Evolutionary conservation across 2,329 filamentous ascomycete species (phyloP).

Genomic region (Hawksworthiomyces lignivorus): DNA sequence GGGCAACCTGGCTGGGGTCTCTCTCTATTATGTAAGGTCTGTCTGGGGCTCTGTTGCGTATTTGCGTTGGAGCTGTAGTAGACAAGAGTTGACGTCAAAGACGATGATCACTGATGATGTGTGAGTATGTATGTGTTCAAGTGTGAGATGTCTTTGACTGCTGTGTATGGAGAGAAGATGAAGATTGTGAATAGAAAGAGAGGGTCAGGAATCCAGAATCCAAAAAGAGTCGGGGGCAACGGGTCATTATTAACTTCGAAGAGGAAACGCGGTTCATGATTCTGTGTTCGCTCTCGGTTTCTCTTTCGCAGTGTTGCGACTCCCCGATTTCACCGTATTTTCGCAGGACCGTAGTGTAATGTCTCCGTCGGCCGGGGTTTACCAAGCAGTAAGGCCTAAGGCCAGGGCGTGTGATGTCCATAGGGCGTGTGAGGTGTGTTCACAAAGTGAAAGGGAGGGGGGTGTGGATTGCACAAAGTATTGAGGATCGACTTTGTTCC

Average conservation of each 20-base stretch:
- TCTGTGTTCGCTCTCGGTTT: neutral
- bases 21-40: neutral
- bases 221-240: constrained; percentile 2
- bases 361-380: constrained; percentile 12
- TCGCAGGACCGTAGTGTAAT: neutral
- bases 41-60: no score
- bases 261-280: neutral
- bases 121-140: no score
- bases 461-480: no score
- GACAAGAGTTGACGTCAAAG: no score
- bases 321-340: constrained; percentile 13
- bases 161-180: no score
- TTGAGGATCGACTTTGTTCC: no score
- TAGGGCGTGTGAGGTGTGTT: constrained; percentile 1
- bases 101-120: no score
- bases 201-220: neutral
- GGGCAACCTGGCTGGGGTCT: constrained; percentile 8
- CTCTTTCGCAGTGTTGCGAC: constrained; percentile 7
- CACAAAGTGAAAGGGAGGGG: constrained; percentile 2
- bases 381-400: constrained; percentile 7
- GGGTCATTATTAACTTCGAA: constrained; percentile 6
- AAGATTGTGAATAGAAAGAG: no score
- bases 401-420: neutral
- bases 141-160: no score
- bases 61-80: no score